Conservation (phyloP, 306 rosid genomes). For the Myrica gale region DNA sequence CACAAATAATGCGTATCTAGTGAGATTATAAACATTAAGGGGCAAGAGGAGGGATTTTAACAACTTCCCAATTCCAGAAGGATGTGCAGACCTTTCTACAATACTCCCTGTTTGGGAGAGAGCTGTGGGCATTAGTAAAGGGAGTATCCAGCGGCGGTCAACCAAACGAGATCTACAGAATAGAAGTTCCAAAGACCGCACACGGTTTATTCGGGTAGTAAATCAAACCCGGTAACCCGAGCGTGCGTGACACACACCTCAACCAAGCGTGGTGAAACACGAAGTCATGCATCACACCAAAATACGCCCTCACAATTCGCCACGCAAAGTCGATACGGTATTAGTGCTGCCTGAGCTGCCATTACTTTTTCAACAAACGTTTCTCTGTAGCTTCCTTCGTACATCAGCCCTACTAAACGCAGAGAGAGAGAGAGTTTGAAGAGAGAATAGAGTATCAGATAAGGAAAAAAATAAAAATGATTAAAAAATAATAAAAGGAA, state of each 20-base stretch:
- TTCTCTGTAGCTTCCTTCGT: too few relatives aligned
- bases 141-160: not conserved
- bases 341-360: constrained; percentile 26
- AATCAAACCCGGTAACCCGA: constrained; percentile 24
- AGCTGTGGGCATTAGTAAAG: too few relatives aligned
- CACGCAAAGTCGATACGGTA: constrained; percentile 12
- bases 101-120: too few relatives aligned
- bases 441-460: not conserved
- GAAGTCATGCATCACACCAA: too few relatives aligned
- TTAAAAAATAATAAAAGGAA: not conserved
- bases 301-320: not conserved
- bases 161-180: not conserved
- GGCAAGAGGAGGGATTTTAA: too few relatives aligned
- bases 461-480: not conserved
- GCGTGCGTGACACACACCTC: constrained; percentile 10
- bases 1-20: too few relatives aligned
- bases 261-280: not conserved
- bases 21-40: too few relatives aligned
- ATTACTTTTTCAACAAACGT: not conserved
- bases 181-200: not conserved
- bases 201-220: constrained; percentile 5
- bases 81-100: too few relatives aligned
- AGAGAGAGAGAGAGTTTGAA: not conserved
- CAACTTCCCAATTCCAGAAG: too few relatives aligned
- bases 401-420: too few relatives aligned